These are phyloP conservation scores for Talaromyces piceae DNA, from an alignment of 2,329 filamentous ascomycete genomes.

Conservation along the genomic window DNA sequence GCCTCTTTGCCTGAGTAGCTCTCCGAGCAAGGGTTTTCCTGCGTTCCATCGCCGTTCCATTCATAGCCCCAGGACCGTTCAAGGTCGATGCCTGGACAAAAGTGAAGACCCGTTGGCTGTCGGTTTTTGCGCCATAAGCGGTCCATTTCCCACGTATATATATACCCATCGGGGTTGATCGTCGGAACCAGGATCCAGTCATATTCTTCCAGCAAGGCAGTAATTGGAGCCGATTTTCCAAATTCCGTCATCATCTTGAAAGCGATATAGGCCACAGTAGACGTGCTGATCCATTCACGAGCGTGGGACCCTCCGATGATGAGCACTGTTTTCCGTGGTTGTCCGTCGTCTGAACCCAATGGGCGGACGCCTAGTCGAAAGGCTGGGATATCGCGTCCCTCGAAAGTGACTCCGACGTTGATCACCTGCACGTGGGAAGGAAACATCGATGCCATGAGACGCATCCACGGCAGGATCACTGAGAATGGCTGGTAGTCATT, in stretches of 20 bases:
- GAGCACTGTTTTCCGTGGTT: conserved; percentile 65
- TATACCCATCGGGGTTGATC: conserved; percentile 87
- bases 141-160: conserved; percentile 87
- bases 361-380: conserved; percentile 64
- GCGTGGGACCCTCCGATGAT: conserved; percentile 84
- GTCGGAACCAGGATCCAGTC: conserved; percentile 85
- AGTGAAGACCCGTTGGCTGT: conserved; percentile 71
- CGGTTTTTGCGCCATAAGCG: conserved; percentile 89
- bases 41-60: conserved; percentile 64
- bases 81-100: conserved; percentile 82
- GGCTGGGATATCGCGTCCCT: conserved; percentile 78
- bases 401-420: conserved; percentile 74
- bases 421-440: conserved; percentile 67
- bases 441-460: conserved; percentile 82
- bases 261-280: conserved; percentile 82
- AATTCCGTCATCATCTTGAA: conserved; percentile 82
- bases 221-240: conserved; percentile 62
- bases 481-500: conserved; percentile 82
- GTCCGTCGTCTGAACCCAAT: conserved; percentile 35
- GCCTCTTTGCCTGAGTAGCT: conserved; percentile 76
- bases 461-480: conserved; percentile 87
- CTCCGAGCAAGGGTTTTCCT: conserved; percentile 80
- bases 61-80: conserved; percentile 79
- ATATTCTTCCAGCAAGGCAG: conserved; percentile 71
- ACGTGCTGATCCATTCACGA: conserved; percentile 92